Evolutionary conservation across 495 filamentous ascomycete species (phyloP).

Genomic region (Xylona heveae): DNA sequence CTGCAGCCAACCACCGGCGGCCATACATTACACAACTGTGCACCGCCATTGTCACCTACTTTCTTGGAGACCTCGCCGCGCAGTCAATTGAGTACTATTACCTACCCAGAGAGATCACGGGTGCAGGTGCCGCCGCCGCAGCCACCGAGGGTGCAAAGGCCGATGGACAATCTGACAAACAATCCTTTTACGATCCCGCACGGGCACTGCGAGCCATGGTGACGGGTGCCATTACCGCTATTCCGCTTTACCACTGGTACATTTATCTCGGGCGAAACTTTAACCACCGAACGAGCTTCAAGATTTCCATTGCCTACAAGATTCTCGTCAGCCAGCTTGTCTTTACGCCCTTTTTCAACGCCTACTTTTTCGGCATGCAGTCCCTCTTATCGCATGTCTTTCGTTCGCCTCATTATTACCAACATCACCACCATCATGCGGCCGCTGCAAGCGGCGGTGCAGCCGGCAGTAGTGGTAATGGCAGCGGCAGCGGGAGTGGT

Average conservation of each 20-base stretch:
- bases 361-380: slow-evolving; percentile 83
- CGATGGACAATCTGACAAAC: slow-evolving; percentile 18
- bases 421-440: no score
- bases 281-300: slow-evolving; percentile 51
- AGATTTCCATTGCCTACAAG: slow-evolving; percentile 53
- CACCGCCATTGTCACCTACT: slow-evolving; percentile 57
- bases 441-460: no score
- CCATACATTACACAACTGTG: slow-evolving; percentile 62
- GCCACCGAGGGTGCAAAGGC: not conserved
- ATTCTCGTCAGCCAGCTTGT: slow-evolving; percentile 59
- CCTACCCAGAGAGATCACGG: no score
- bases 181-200: slow-evolving; percentile 48
- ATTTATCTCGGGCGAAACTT: slow-evolving; percentile 53
- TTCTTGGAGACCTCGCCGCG: slow-evolving; percentile 60
- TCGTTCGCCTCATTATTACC: no score
- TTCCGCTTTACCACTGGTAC: slow-evolving; percentile 67
- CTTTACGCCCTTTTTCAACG: slow-evolving; percentile 79
- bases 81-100: slow-evolving; percentile 41
- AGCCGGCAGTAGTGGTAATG: no score
- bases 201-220: slow-evolving; percentile 48
- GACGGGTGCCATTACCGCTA: slow-evolving; percentile 48
- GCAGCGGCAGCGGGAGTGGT: no score
- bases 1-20: no score
- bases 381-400: slow-evolving; percentile 32
- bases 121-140: slow-evolving; percentile 12